Percentiles rank a stretch among this genome's conserved stretches.
phyloP scores from a whole-genome alignment of 805 yeast genomes.

The Lachancea meyersii region DNA sequence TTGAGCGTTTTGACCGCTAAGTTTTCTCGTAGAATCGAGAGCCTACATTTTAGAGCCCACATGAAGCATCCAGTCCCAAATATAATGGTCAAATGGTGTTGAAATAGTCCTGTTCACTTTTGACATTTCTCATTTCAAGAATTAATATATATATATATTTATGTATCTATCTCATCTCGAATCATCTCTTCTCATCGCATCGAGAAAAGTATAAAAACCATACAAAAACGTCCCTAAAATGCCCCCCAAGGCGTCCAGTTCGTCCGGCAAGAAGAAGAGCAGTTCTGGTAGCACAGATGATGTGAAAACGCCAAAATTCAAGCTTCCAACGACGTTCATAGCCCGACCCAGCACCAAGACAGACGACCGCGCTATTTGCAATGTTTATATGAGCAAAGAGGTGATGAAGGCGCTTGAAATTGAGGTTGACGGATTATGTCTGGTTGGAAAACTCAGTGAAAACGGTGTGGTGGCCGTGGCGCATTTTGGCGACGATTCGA shows the following conservation, averaged over 20 bases:
- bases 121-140: neutral
- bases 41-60: neutral
- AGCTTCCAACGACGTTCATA: conserved; percentile 36
- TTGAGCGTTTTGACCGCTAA: neutral
- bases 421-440: conserved; percentile 40
- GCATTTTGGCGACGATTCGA: conserved; percentile 31
- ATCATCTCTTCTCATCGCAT: conserved; percentile 1
- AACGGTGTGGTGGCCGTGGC: conserved; percentile 43
- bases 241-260: conserved; percentile 27
- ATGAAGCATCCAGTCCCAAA: neutral
- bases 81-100: neutral
- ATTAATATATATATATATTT: neutral
- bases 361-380: conserved; percentile 31
- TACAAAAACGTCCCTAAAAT: conserved; percentile 9
- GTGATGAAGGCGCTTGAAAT: conserved; percentile 44
- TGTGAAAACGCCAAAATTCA: conserved; percentile 24
- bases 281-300: conserved; percentile 15
- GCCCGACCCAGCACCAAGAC: conserved; percentile 31
- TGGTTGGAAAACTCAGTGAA: conserved; percentile 41
- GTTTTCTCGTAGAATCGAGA: neutral
- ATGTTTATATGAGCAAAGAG: conserved; percentile 39
- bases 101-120: neutral
- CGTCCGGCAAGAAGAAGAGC: conserved; percentile 28
- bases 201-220: neutral
- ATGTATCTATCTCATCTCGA: neutral